A percentile compares a stretch with the other conserved stretches of the same genome.
These are phyloP conservation scores for Kalanchoe fedtschenkoi DNA, from an alignment of 164 flowering plant genomes.

Conservation along the genomic window DNA sequence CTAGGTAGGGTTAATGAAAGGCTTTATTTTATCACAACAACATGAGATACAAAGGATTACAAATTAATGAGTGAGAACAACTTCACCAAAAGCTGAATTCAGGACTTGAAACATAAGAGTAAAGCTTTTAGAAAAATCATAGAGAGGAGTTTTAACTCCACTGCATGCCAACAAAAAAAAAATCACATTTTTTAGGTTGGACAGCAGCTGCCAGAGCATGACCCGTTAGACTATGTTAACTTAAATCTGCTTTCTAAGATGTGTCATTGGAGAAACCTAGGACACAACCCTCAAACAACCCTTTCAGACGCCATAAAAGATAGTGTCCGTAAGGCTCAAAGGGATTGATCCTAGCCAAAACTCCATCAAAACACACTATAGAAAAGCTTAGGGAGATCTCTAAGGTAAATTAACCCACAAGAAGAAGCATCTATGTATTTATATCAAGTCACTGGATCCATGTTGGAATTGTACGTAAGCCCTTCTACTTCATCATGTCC, in stretches of 20 bases:
- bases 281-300: not conserved
- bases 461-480: too few relatives aligned
- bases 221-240: not conserved
- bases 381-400: not conserved
- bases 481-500: conserved; percentile 5
- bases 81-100: not conserved
- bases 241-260: not conserved
- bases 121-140: too few relatives aligned
- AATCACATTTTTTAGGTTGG: not conserved
- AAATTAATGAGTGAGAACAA: not conserved
- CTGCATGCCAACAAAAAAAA: not conserved
- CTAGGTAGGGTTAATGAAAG: too few relatives aligned
- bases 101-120: too few relatives aligned
- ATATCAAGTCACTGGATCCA: too few relatives aligned
- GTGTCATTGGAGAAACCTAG: not conserved
- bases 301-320: not conserved
- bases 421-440: too few relatives aligned
- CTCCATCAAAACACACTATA: not conserved
- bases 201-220: too few relatives aligned
- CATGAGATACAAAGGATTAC: not conserved
- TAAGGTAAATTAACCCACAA: too few relatives aligned
- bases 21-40: too few relatives aligned
- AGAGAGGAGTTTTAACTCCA: not conserved
- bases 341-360: not conserved
- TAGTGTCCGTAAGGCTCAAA: conserved; percentile 1